Percentiles rank a stretch among this genome's conserved stretches.
Conservation (phyloP, 148 eudicot species). For the Rhododendron molle region DNA sequence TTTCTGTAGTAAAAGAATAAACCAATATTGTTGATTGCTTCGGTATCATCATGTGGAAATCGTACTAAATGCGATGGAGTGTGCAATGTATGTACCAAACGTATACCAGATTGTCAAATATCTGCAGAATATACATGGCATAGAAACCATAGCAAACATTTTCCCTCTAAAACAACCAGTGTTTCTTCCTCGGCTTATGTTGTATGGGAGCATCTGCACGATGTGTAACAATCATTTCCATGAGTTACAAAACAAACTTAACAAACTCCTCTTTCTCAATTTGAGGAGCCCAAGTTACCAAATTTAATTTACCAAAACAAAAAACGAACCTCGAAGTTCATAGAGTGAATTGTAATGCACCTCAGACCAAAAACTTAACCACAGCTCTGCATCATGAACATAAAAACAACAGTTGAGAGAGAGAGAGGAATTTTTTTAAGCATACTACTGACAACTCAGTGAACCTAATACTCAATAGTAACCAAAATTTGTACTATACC, state of each 20-base stretch:
- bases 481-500: constrained; percentile 29
- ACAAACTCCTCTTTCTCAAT: not conserved
- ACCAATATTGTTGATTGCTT: not conserved
- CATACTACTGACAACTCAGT: not conserved
- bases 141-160: not conserved
- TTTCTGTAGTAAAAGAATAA: not conserved
- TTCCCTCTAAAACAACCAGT: constrained; percentile 62
- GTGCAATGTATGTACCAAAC: not conserved
- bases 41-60: not conserved
- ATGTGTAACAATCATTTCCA: constrained; percentile 6
- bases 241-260: not conserved
- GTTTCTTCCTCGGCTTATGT: constrained; percentile 59
- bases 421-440: too few species aligned
- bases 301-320: not conserved
- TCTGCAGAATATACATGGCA: not conserved
- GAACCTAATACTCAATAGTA: not conserved
- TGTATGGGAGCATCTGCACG: constrained; percentile 61
- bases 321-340: constrained; percentile 59
- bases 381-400: constrained; percentile 49
- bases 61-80: not conserved
- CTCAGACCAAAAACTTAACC: constrained; percentile 97
- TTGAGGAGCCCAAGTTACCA: not conserved
- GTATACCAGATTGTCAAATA: not conserved
- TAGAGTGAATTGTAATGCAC: constrained; percentile 92
- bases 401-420: not conserved